These are phyloP conservation scores for Barbatosphaeria neglecta DNA, from an alignment of 495 filamentous ascomycete species.

Conservation along the genomic window DNA sequence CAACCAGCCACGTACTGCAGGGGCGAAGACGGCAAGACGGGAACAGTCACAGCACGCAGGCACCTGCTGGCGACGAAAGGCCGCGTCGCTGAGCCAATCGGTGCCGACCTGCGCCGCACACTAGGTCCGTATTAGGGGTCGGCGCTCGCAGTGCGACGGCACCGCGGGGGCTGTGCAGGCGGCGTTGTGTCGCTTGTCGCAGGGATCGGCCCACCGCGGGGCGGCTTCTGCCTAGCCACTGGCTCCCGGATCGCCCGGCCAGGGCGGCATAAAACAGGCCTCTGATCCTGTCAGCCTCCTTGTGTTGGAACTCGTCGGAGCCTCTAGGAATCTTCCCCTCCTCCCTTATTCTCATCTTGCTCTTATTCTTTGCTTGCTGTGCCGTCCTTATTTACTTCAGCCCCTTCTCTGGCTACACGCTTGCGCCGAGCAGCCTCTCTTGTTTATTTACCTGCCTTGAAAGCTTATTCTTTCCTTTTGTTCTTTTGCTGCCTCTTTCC, in stretches of 20 bases:
- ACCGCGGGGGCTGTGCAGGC: not conserved
- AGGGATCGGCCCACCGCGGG: not conserved
- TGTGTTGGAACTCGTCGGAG: too few species aligned
- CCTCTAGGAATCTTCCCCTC: too few species aligned
- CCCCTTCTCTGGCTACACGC: conserved; percentile 1
- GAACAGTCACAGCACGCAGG: too few species aligned
- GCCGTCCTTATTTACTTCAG: conserved; percentile 4
- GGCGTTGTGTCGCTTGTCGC: not conserved
- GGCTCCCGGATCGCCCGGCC: not conserved
- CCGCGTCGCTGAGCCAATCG: too few species aligned
- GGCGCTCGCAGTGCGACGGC: not conserved
- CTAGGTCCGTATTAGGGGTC: too few species aligned
- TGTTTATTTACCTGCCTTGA: conserved; percentile 7
- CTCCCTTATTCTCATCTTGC: not conserved
- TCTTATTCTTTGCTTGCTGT: not conserved
- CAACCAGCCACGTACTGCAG: too few species aligned
- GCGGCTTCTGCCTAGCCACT: not conserved
- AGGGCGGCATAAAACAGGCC: not conserved
- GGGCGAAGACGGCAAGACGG: too few species aligned
- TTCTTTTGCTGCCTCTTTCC: not conserved
- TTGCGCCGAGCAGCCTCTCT: too few species aligned
- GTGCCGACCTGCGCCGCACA: too few species aligned
- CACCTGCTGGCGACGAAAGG: too few species aligned
- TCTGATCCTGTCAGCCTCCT: not conserved
- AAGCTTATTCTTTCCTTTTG: not conserved